Conservation (phyloP, 345 rosid genomes). For the Arabis alpina region DNA sequence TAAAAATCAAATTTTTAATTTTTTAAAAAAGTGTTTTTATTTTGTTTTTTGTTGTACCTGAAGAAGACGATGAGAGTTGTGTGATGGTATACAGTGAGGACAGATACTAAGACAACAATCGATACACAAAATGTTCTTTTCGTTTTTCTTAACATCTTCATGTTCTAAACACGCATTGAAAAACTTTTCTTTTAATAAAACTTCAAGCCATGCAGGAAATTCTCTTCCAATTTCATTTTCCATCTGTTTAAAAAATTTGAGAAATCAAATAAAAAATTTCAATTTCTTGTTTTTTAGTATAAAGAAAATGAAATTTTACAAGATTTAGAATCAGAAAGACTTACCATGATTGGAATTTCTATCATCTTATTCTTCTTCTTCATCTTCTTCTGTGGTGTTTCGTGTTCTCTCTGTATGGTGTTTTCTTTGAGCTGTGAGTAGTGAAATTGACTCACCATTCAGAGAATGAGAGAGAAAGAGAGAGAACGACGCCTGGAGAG, state of each 20-base stretch:
- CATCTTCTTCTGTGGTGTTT: too few relatives aligned
- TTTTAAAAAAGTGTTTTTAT: too few relatives aligned
- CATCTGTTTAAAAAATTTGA: conserved; percentile 18
- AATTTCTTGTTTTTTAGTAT: conserved; percentile 3
- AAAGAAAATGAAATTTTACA: background rate
- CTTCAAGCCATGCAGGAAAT: conserved; percentile 54
- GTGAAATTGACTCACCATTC: conserved; percentile 44
- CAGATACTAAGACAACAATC: conserved; percentile 81
- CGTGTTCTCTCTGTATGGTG: too few relatives aligned
- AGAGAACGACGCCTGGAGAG: conserved; percentile 70
- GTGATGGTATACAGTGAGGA: conserved; percentile 78
- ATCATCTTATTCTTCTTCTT: too few relatives aligned
- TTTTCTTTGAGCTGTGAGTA: conserved; percentile 34
- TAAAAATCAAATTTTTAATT: background rate
- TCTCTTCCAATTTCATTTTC: conserved; percentile 1
- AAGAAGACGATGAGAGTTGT: conserved; percentile 71
- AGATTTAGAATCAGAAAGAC: background rate
- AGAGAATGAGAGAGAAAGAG: conserved; percentile 40
- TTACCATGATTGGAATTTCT: too few relatives aligned
- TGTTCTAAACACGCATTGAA: conserved; percentile 78
- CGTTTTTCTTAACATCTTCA: conserved; percentile 70
- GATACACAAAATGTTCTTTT: conserved; percentile 77
- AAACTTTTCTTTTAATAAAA: conserved; percentile 72
- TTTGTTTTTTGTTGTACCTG: conserved; percentile 46
- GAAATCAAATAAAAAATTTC: conserved; percentile 17